Conservation (phyloP, 2,329 filamentous ascomycete genomes). For the Plectosphaerella cucumerina region DNA sequence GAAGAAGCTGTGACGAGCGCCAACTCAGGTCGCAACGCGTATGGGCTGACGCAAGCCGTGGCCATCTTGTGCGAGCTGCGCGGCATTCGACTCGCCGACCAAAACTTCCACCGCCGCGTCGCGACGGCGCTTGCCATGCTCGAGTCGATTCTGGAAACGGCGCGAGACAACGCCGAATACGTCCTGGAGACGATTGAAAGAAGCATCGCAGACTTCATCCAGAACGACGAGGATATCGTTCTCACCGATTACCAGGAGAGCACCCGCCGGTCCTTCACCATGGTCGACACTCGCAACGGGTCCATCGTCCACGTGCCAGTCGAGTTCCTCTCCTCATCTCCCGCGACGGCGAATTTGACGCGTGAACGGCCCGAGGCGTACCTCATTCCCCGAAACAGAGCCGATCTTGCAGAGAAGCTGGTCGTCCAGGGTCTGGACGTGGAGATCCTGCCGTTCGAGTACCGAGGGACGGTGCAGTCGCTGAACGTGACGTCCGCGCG, state of each 20-base stretch:
- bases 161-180: slow-evolving; percentile 15
- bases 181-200: slow-evolving; percentile 16
- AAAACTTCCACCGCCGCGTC: slow-evolving; percentile 23
- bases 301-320: slow-evolving; percentile 16
- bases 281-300: slow-evolving; percentile 19
- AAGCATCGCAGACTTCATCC: slow-evolving; percentile 16
- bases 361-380: slow-evolving; percentile 20
- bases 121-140: slow-evolving; percentile 20
- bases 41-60: slow-evolving; percentile 18
- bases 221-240: slow-evolving; percentile 19
- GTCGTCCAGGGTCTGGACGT: slow-evolving; percentile 16
- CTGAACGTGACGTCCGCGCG: slow-evolving; percentile 14
- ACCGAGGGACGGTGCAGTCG: slow-evolving; percentile 17
- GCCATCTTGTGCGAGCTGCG: slow-evolving; percentile 21
- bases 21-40: slow-evolving; percentile 18
- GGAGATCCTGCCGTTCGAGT: slow-evolving; percentile 14
- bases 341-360: slow-evolving; percentile 19
- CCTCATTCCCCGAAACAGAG: slow-evolving; percentile 19
- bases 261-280: slow-evolving; percentile 19
- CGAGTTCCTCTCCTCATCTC: slow-evolving; percentile 18
- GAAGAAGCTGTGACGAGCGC: slow-evolving; percentile 20
- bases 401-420: slow-evolving; percentile 17
- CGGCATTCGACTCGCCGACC: slow-evolving; percentile 20
- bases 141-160: slow-evolving; percentile 18
- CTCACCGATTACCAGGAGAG: slow-evolving; percentile 15